These are phyloP conservation scores for Naumovozyma castellii DNA, from an alignment of 805 yeast species.

Conservation along the genomic window DNA sequence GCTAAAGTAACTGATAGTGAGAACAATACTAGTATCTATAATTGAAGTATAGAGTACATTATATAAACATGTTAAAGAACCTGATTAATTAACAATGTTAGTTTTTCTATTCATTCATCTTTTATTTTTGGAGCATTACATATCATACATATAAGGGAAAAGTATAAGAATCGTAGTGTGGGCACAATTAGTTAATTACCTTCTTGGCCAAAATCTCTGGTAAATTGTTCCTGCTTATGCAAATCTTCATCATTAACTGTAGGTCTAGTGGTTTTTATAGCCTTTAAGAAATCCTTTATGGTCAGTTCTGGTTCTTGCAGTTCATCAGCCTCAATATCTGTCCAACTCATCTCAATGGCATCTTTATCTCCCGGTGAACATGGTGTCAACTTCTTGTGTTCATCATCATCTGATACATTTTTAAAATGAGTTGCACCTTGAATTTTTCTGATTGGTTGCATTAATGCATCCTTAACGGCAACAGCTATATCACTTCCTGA, in stretches of 20 bases:
- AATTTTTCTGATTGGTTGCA: conserved; percentile 95
- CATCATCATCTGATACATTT: conserved; percentile 36
- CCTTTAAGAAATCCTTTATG: conserved; percentile 86
- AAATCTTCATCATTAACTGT: conserved; percentile 86
- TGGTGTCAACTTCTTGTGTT: conserved; percentile 54
- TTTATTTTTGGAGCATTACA: not conserved
- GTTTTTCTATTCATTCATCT: not conserved
- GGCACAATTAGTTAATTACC: too few species aligned
- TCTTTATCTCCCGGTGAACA: conserved; percentile 94
- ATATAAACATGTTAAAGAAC: not conserved
- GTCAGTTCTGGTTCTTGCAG: conserved; percentile 82
- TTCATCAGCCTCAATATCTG: conserved; percentile 82
- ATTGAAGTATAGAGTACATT: conserved; percentile 8
- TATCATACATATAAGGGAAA: too few species aligned
- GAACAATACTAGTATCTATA: conserved; percentile 39
- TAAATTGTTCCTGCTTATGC: conserved; percentile 73
- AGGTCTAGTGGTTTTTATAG: conserved; percentile 84
- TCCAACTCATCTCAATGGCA: conserved; percentile 88
- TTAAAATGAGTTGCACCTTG: conserved; percentile 95
- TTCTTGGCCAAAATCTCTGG: conserved; percentile 94
- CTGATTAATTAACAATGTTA: too few species aligned
- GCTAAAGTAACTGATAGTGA: conserved; percentile 76
- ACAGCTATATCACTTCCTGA: conserved; percentile 97
- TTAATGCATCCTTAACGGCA: conserved; percentile 90
- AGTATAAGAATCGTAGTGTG: too few species aligned